Percentiles rank a stretch among this genome's conserved stretches.
These are phyloP conservation scores for Lactuca saligna DNA, from an alignment of 129 eudicot genomes.

Conservation along the genomic window DNA sequence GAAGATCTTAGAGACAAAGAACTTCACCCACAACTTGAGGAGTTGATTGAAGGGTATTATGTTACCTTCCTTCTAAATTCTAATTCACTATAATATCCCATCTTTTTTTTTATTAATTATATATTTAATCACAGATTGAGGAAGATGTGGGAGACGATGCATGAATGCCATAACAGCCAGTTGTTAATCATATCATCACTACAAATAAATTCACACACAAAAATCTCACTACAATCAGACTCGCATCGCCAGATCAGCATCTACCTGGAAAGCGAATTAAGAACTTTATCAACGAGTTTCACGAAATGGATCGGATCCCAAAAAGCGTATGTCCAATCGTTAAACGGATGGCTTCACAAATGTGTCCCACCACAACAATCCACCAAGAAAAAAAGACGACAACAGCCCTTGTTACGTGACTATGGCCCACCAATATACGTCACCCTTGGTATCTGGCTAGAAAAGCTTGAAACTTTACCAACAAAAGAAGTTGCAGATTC, in stretches of 20 bases:
- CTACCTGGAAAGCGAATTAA: conserved; percentile 55
- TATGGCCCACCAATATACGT: conserved; percentile 78
- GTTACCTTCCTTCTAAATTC: conserved; percentile 10
- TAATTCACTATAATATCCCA: too few species aligned
- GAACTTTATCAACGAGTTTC: conserved; percentile 57
- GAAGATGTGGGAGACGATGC: conserved; percentile 96
- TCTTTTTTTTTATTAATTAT: too few species aligned
- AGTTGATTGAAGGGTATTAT: conserved; percentile 93
- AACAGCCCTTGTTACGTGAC: conserved; percentile 50
- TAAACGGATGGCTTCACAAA: conserved; percentile 78
- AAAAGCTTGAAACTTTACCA: conserved; percentile 50
- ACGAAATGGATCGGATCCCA: conserved; percentile 80
- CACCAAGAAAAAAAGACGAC: conserved; percentile 53
- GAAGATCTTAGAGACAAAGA: conserved; percentile 90
- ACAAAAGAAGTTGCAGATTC: conserved; percentile 66
- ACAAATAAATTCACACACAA: conserved; percentile 37
- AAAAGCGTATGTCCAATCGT: conserved; percentile 61
- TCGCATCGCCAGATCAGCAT: conserved; percentile 51
- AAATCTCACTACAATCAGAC: conserved; percentile 64
- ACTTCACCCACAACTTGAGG: conserved; percentile 95
- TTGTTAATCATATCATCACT: conserved; percentile 56
- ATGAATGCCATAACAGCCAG: conserved; percentile 77
- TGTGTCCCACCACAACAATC: conserved; percentile 65
- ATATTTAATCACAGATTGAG: conserved; percentile 50
- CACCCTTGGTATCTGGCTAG: conserved; percentile 83